These are phyloP conservation scores for Venturia effusa DNA, from an alignment of 2,329 filamentous ascomycete genomes.

Conservation along the genomic window DNA sequence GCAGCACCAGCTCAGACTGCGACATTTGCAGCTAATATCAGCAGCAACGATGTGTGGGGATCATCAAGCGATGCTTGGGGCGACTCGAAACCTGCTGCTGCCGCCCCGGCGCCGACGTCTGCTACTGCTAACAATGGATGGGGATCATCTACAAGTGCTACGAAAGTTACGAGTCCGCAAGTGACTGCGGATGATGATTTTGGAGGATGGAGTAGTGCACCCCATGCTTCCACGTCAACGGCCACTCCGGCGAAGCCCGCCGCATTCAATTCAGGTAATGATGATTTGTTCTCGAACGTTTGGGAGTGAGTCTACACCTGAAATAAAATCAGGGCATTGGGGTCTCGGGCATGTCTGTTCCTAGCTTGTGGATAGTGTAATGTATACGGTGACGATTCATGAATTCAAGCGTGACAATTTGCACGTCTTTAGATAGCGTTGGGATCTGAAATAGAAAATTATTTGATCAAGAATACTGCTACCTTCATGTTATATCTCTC, in stretches of 20 bases:
- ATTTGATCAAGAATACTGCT: too few species aligned
- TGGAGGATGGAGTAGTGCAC: conserved; percentile 78
- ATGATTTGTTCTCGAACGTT: conserved; percentile 92
- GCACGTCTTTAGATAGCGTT: neutral
- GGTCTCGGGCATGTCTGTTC: too few species aligned
- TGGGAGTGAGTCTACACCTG: conserved; percentile 52
- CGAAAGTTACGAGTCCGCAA: neutral
- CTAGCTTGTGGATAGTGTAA: neutral
- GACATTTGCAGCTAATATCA: conserved; percentile 41
- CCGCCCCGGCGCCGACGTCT: conserved; percentile 24
- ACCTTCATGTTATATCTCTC: too few species aligned
- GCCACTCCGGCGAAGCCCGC: conserved; percentile 36
- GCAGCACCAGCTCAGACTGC: conserved; percentile 21
- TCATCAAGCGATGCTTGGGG: conserved; percentile 47
- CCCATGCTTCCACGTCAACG: conserved; percentile 31
- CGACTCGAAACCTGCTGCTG: conserved; percentile 26
- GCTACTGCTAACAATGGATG: conserved; percentile 48
- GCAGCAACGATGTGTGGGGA: conserved; percentile 76
- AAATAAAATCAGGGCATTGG: too few species aligned
- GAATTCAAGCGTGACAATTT: neutral
- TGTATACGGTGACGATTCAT: neutral
- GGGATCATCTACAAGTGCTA: conserved; percentile 50
- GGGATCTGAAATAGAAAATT: neutral
- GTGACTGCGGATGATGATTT: conserved; percentile 75
- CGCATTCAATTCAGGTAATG: conserved; percentile 45